Conservation (phyloP, 306 rosid species). For the Glycyrrhiza uralensis region DNA sequence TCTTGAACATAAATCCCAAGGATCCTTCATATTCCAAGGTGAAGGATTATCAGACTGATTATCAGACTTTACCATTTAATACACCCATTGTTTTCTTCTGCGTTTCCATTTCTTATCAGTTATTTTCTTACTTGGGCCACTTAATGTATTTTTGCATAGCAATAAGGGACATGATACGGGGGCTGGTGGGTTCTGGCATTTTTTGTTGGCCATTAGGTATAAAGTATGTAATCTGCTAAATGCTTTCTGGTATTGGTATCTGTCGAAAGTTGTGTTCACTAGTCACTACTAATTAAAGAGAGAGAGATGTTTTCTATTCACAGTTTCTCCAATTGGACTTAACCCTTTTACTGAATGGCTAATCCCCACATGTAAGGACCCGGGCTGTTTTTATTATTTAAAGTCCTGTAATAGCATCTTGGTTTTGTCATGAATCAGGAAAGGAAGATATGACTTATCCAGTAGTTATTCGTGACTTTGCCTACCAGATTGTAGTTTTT, state of each 20-base stretch:
- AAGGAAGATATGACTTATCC: background rate
- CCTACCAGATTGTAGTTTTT: background rate
- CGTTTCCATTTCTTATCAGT: background rate
- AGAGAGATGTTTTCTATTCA: background rate
- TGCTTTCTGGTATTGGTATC: background rate
- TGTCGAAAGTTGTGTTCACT: background rate
- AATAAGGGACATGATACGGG: background rate
- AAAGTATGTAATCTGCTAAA: background rate
- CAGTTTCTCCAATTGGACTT: background rate
- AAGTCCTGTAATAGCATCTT: background rate
- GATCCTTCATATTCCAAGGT: slow-evolving; percentile 75
- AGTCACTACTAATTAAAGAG: too few relatives aligned
- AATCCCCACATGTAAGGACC: background rate
- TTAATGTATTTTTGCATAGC: background rate
- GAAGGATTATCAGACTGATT: background rate
- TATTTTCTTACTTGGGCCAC: background rate
- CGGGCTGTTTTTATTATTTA: background rate
- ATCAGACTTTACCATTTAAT: background rate
- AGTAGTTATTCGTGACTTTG: background rate
- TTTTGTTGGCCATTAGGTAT: background rate
- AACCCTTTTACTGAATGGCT: background rate
- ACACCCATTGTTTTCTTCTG: background rate
- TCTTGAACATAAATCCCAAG: slow-evolving; percentile 57
- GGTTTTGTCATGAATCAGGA: background rate
- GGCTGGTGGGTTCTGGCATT: background rate